A percentile compares a stretch with the other conserved stretches of the same genome.
phyloP scores from a whole-genome alignment of 345 rosid species.

The Angophora floribunda region DNA sequence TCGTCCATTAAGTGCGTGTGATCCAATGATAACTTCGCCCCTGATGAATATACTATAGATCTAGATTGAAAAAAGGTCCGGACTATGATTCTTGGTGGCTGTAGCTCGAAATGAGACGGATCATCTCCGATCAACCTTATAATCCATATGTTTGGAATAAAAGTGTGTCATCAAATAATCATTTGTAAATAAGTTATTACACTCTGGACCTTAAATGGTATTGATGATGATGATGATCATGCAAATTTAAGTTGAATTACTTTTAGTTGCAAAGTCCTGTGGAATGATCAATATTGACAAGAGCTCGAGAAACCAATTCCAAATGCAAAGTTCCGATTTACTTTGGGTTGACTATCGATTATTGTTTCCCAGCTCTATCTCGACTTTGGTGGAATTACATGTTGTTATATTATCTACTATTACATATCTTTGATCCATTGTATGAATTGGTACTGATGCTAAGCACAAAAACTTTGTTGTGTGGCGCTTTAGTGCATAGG shows the following conservation, averaged over 20 bases:
- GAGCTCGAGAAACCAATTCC: neutral
- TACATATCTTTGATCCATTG: too few species aligned
- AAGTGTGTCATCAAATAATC: neutral
- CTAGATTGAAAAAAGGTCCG: neutral
- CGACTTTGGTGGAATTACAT: neutral
- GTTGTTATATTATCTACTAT: too few species aligned
- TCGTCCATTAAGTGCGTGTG: slow-evolving; percentile 59
- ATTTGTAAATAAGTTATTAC: neutral
- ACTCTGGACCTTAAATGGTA: neutral
- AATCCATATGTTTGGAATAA: too few species aligned
- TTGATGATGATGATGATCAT: neutral
- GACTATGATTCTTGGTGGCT: neutral
- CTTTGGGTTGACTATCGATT: neutral
- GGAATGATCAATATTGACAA: neutral
- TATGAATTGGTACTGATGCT: neutral
- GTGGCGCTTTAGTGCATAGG: neutral
- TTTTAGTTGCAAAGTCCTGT: neutral
- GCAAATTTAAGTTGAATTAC: neutral
- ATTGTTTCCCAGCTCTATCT: neutral
- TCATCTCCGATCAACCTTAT: neutral
- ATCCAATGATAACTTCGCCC: slow-evolving; percentile 64
- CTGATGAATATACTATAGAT: slow-evolving; percentile 17
- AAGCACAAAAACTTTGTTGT: too few species aligned
- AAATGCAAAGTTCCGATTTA: neutral
- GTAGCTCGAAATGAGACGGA: neutral